phyloP scores from a whole-genome alignment of 2,329 filamentous ascomycete species.

The Hymenoscyphus scutula region DNA sequence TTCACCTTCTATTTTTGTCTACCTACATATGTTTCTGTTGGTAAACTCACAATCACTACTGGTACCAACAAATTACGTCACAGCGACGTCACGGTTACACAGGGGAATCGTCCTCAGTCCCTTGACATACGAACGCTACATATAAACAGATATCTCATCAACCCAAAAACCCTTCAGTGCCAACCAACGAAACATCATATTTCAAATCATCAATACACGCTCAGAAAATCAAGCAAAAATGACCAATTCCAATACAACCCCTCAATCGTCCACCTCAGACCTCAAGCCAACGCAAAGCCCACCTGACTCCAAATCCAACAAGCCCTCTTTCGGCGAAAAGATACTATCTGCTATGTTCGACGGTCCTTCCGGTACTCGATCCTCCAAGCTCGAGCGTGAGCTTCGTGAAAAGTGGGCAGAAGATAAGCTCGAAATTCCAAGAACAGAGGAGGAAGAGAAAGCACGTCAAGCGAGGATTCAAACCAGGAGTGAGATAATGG shows the following conservation, averaged over 20 bases:
- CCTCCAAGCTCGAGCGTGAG: slow-evolving; percentile 4
- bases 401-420: slow-evolving; percentile 4
- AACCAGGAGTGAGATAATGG: slow-evolving; percentile 3
- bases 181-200: too few relatives aligned
- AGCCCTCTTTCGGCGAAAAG: slow-evolving; percentile 2
- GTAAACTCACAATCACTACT: background rate
- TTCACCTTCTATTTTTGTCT: background rate
- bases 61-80: background rate
- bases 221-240: background rate
- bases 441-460: slow-evolving; percentile 2
- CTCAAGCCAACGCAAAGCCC: background rate
- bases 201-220: background rate
- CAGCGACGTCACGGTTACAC: too few relatives aligned
- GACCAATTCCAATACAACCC: background rate
- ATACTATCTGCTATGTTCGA: background rate
- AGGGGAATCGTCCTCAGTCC: too few relatives aligned
- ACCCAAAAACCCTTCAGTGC: too few relatives aligned
- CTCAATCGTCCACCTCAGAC: slow-evolving; percentile 3
- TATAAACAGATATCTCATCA: too few relatives aligned
- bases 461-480: background rate
- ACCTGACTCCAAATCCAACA: background rate
- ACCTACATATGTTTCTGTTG: too few relatives aligned
- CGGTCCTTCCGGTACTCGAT: background rate
- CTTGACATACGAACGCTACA: too few relatives aligned
- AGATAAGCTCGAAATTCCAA: slow-evolving; percentile 3